Base-by-base conservation (phyloP, 2,329 filamentous ascomycete genomes). In the Apiospora sp. region DNA sequence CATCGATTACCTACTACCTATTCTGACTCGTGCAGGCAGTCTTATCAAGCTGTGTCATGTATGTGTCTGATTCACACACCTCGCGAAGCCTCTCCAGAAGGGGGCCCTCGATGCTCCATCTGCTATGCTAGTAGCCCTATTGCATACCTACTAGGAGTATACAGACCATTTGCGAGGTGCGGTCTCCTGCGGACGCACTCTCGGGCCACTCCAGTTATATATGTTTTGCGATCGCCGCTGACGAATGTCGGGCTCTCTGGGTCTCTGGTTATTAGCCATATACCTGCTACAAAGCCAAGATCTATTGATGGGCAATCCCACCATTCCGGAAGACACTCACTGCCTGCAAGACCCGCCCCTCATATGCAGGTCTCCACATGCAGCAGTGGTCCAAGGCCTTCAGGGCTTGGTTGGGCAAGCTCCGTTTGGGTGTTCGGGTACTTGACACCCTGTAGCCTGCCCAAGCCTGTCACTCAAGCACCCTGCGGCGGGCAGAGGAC, bases 261-360 rank as follows among this genome's bases (percentile, higher is more conserved):
- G 37, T 41, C 4, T 58, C 27, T 34, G 27, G 51, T 27, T 61
- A 54, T 16, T 54, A 16, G 4, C 19, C 19, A 49, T 54, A 61
- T 61, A 61, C 54, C 34, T 61, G 54, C 54, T 61, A 61, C 54
- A 61, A 61, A 61, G 54, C 54, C 54, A 61, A 61, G 54, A 61
- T 61, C 27, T 61, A 61, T 61, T 61, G 30, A 37, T 22, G 16
- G 54, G 54, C 30, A 37, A 61, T 41, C 30, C 58, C 58, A 64
- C 58, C 58, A 41, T 41, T 64, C 58, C 58, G 58, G 58, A 64
- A 41, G 58, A 64, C 34, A 37, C 34, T 64, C 34, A 37, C 34
- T 64, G 58, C 58, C 58, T 64, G 46, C 58, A 30, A 64, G 58
- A 64, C 58, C 58, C 58, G 34, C 58, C 19, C 22, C 34, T 64